These are phyloP conservation scores for Eucalyptus albens DNA, from an alignment of 345 rosid genomes.

Conservation along the genomic window DNA sequence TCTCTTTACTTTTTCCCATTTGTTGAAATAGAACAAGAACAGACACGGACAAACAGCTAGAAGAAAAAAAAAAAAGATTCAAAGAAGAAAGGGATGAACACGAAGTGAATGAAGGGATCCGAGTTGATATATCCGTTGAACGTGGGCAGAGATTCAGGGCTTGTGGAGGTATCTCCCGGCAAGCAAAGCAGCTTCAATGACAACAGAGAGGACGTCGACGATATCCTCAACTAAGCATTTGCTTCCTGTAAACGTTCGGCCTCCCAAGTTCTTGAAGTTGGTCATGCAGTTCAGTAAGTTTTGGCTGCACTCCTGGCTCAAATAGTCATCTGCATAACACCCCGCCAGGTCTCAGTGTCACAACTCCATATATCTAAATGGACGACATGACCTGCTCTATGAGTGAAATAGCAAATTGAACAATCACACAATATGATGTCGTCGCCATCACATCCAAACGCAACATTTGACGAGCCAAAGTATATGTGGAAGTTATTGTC, in stretches of 20 bases:
- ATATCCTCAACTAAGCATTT: conserved; percentile 45
- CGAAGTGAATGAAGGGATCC: not conserved
- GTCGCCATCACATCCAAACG: not conserved
- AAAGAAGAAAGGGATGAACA: not conserved
- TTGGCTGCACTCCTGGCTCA: conserved; percentile 86
- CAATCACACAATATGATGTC: not conserved
- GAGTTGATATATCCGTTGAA: not conserved
- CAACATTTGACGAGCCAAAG: not conserved
- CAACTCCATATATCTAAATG: not conserved
- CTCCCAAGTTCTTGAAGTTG: conserved; percentile 29
- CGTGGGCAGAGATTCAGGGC: conserved; percentile 18
- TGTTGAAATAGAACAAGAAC: not conserved
- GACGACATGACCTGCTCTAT: not conserved
- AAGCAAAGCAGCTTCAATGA: conserved; percentile 84
- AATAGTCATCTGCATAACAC: conserved; percentile 53
- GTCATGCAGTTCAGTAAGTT: conserved; percentile 60
- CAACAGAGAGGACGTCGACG: conserved; percentile 42
- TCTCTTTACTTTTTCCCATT: not conserved
- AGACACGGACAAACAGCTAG: not conserved
- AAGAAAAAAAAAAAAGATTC: not conserved
- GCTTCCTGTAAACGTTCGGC: conserved; percentile 56
- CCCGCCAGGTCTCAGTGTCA: not conserved
- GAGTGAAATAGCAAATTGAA: not conserved
- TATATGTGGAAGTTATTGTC: not conserved
- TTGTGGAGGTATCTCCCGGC: conserved; percentile 76